phyloP scores from a whole-genome alignment of 441 rosid species.

The Syzygium malaccense region DNA sequence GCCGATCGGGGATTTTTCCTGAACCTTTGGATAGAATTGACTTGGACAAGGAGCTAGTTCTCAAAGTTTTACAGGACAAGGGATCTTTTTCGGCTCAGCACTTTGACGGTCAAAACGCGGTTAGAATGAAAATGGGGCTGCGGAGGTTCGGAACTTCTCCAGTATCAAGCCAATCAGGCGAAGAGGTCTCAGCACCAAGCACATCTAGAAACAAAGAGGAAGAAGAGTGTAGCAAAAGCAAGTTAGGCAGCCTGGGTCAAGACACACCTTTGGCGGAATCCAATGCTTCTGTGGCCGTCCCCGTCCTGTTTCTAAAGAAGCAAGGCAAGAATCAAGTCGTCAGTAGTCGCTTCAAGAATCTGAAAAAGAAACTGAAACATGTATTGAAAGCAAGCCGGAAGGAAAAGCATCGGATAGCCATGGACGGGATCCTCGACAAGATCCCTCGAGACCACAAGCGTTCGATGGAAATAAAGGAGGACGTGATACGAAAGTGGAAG shows the following conservation, averaged over 20 bases:
- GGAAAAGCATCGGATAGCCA: conserved; percentile 61
- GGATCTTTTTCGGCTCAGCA: conserved; percentile 43
- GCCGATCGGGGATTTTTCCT: conserved; percentile 29
- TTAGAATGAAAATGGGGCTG: conserved; percentile 22
- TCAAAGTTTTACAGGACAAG: conserved; percentile 42
- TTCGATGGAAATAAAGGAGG: conserved; percentile 41
- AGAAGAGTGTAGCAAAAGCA: neutral
- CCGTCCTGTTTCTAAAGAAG: conserved; percentile 20
- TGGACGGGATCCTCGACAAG: conserved; percentile 80
- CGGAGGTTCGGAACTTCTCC: conserved; percentile 44
- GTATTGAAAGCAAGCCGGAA: conserved; percentile 45
- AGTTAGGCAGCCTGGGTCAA: neutral
- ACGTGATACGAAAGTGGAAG: conserved; percentile 25
- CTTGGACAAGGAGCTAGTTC: conserved; percentile 47
- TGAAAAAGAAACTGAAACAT: conserved; percentile 55
- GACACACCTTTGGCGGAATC: conserved; percentile 1
- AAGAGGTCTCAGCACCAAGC: conserved; percentile 7
- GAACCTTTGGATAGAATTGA: conserved; percentile 50
- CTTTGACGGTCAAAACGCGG: conserved; percentile 28
- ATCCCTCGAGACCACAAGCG: conserved; percentile 47
- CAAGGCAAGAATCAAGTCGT: conserved; percentile 30
- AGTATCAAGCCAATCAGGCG: conserved; percentile 13
- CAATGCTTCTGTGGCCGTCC: conserved; percentile 19
- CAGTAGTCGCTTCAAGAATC: conserved; percentile 53
- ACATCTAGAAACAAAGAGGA: conserved; percentile 1